Percentiles rank a stretch among this genome's conserved stretches.
These are phyloP conservation scores for Polygonum maritimum DNA, from an alignment of 148 eudicot species.

Conservation along the genomic window DNA sequence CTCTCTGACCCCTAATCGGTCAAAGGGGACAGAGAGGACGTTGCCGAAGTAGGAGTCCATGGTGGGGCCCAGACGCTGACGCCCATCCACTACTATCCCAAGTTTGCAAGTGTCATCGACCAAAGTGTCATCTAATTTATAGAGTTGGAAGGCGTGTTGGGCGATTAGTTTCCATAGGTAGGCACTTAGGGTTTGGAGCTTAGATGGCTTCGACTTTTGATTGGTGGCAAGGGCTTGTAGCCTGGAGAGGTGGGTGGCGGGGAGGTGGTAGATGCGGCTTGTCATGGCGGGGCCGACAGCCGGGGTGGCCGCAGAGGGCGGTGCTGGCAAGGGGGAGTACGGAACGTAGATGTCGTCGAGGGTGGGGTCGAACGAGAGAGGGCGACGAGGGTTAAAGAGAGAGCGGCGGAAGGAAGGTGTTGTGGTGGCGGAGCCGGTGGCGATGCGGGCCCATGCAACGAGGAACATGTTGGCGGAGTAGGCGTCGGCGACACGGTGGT, in stretches of 20 bases:
- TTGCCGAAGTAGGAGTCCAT: conserved; percentile 14
- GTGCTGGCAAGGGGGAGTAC: conserved; percentile 13
- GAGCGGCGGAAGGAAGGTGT: conserved; percentile 39
- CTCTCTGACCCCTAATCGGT: not conserved
- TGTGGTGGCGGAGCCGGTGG: conserved; percentile 13
- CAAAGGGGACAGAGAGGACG: conserved; percentile 13
- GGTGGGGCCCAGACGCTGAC: conserved; percentile 1
- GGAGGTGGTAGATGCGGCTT: conserved; percentile 38
- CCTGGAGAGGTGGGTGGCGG: conserved; percentile 14
- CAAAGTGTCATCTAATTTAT: not conserved
- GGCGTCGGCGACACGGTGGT: conserved; percentile 48
- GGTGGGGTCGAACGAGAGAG: conserved; percentile 12
- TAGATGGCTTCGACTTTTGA: conserved; percentile 6
- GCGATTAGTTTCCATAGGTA: conserved; percentile 42
- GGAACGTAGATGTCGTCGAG: conserved; percentile 22
- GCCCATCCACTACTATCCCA: conserved; percentile 14
- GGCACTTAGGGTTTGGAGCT: conserved; percentile 38
- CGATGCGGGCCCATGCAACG: conserved; percentile 40
- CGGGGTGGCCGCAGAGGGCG: not conserved
- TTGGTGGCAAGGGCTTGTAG: conserved; percentile 22
- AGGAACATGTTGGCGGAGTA: conserved; percentile 51
- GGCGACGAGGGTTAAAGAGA: conserved; percentile 34
- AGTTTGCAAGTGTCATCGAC: not conserved
- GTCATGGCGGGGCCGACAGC: conserved; percentile 1
- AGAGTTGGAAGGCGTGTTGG: not conserved